Evolutionary conservation across 768 basidiomycete species (phyloP).

Genomic region (Russula emetica): DNA sequence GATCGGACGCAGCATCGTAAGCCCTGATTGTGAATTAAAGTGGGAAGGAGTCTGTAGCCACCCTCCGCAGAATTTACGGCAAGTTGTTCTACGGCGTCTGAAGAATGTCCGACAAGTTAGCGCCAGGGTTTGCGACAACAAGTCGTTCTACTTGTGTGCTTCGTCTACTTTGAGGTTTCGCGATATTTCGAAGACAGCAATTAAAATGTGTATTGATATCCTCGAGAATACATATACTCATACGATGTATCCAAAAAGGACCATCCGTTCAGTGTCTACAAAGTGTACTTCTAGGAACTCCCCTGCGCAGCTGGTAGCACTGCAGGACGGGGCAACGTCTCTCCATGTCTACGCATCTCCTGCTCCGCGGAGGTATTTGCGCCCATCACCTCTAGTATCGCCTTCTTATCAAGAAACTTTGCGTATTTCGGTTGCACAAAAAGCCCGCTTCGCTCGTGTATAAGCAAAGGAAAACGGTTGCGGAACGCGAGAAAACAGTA

Average conservation of each 20-base stretch:
- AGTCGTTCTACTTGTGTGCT: neutral
- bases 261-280: neutral
- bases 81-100: neutral
- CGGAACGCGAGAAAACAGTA: slow-evolving; percentile 22
- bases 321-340: slow-evolving; percentile 13
- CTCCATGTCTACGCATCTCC: slow-evolving; percentile 5
- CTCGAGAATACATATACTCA: neutral
- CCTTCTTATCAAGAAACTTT: slow-evolving; percentile 58
- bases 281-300: neutral
- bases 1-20: slow-evolving; percentile 18
- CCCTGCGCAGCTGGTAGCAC: neutral
- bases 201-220: neutral
- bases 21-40: neutral
- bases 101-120: neutral
- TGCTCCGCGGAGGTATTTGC: slow-evolving; percentile 38
- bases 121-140: neutral
- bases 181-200: neutral
- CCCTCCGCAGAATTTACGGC: neutral
- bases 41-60: neutral
- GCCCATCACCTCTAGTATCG: slow-evolving; percentile 64
- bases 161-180: neutral
- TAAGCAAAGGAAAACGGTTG: slow-evolving; percentile 4
- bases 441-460: slow-evolving; percentile 49
- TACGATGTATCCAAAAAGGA: neutral
- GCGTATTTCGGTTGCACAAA: slow-evolving; percentile 92